Percentiles rank a stretch among this genome's conserved stretches.
Evolutionary conservation across 495 filamentous ascomycete species (phyloP).

Genomic region (Elasticomyces elasticus): DNA sequence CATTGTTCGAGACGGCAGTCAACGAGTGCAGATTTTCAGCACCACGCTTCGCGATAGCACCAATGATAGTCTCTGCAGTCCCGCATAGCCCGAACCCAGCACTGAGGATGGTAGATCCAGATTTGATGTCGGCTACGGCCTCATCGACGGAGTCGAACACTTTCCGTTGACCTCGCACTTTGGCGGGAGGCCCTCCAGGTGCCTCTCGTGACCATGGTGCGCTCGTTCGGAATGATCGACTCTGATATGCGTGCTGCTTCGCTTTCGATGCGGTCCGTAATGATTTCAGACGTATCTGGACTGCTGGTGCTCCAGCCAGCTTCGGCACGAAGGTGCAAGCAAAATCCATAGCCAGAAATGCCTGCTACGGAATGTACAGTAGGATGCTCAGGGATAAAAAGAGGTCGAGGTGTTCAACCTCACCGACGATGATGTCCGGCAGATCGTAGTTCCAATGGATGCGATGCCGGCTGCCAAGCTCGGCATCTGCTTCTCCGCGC

Average conservation of each 20-base stretch:
- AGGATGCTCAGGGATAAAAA: too few species aligned
- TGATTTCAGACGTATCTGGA: constrained; percentile 6
- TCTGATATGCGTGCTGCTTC: constrained; percentile 2
- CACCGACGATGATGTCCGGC: too few species aligned
- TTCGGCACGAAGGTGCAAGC: constrained; percentile 5
- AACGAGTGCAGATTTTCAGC: constrained; percentile 31
- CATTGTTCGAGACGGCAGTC: constrained; percentile 59
- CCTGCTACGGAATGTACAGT: too few species aligned
- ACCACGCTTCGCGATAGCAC: constrained; percentile 27
- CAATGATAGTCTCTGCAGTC: constrained; percentile 34
- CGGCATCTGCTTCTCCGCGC: too few species aligned
- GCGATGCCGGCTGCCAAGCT: too few species aligned
- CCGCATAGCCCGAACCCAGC: constrained; percentile 55
- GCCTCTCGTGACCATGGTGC: constrained; percentile 5
- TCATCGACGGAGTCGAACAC: constrained; percentile 47
- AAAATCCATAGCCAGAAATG: constrained; percentile 17
- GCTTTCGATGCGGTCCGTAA: constrained; percentile 7
- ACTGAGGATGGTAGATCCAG: constrained; percentile 48
- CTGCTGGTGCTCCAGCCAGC: constrained; percentile 2
- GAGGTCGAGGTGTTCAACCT: too few species aligned
- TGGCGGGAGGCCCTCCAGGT: constrained; percentile 22
- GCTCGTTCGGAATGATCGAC: constrained; percentile 7
- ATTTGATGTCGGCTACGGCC: constrained; percentile 50
- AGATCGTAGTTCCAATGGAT: too few species aligned
- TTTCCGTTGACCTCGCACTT: constrained; percentile 39